Base-by-base conservation (phyloP, 2,329 filamentous ascomycete species). In the Coniosporium tulheliwenetii region DNA sequence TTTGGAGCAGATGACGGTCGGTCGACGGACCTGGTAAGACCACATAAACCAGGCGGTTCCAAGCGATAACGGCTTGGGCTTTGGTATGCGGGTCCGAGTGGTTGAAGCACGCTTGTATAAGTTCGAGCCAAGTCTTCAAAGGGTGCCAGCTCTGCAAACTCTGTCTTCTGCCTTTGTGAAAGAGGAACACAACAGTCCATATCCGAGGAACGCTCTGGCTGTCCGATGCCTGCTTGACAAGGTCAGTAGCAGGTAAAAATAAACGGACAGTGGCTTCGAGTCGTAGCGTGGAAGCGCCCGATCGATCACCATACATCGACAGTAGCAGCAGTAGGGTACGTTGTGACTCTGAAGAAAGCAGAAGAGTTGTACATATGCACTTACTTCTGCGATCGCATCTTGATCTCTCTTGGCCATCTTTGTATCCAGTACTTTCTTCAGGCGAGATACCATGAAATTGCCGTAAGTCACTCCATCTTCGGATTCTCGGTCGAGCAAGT, bases 61-160 rank as follows among this genome's bases (percentile, higher is more conserved):
- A 95, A 1, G 86, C 86, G 42, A 79, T 65, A 51, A 89, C 85
- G 15, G 87, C 84, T 51, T 93, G 79, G 10, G 75, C 67, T 50
- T 80, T 85, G 36, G 79, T 81, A 36, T 70, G 63, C 3, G 70
- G 63, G 46, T 94, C 85, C 40, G 73, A 73, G 48, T 77, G 81
- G 54, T 93, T 93, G 60, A 96, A 85, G 52, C 85, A 91, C 45
- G 70, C 71, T 51, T 94, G 81, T 13, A 93, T 79, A 8, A 94
- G 70, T 30, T 72, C 70, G 7, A 95, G 66, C 82, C 85, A 95
- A 5, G 73, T 68, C 26, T 69, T 72, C 46, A 85, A 77, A 52
- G 81, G 75, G 30, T 79, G 69, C 83, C 89, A 96, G 32, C 64
- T 58, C 19, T 73, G 63, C 55, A 78, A 47, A 65, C 76, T 52